Base-by-base conservation (phyloP, 1,284 basidiomycete species). In the Sporisorium graminicola region DNA sequence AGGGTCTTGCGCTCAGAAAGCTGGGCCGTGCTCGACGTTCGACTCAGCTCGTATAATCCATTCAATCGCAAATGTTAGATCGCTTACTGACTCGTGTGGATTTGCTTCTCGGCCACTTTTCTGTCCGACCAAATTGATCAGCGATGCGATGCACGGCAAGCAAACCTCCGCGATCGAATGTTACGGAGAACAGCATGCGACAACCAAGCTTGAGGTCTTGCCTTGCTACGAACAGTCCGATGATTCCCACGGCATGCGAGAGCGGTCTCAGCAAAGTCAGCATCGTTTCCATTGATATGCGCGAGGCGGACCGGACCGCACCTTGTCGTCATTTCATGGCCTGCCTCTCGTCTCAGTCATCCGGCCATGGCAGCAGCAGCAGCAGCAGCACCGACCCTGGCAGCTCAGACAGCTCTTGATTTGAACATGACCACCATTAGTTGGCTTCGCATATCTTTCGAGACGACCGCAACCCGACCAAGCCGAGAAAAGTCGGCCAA, bases 301-400 rank as follows among this genome's bases (percentile, higher is more conserved):
- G n/a, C n/a, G n/a, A n/a, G n/a, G n/a, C n/a, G n/a, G n/a, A n/a
- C 49, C 27, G 49, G 29, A 50, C 49, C 49, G 49, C 27, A 31
- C n/a, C 29, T 33, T 50, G 49, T 20, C 49, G 27, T 20, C 14
- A 18, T 29, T 50, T 9, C 10, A 6, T 26, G 26, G 22, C 10
- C 10, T 31, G 29, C 26, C 44, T 47, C 26, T 9, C 43, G 22
- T 13, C n/a, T 14, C 18, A 20, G 40, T 6, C n/a, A 20, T 20
- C n/a, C 16, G 3, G 40, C 14, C 40, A 20, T 20, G 18, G 40
- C 40, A 3, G 5, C 35, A 35, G 35, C 13, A 35, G 12, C 10
- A 14, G 35, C 8, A 35, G 13, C 35, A 31, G 29, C n/a, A n/a
- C n/a, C n/a, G n/a, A n/a, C n/a, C n/a, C n/a, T n/a, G n/a, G n/a